Evolutionary conservation across 768 basidiomycete genomes (phyloP).

Genomic region (Xerocomellus amylosporus): DNA sequence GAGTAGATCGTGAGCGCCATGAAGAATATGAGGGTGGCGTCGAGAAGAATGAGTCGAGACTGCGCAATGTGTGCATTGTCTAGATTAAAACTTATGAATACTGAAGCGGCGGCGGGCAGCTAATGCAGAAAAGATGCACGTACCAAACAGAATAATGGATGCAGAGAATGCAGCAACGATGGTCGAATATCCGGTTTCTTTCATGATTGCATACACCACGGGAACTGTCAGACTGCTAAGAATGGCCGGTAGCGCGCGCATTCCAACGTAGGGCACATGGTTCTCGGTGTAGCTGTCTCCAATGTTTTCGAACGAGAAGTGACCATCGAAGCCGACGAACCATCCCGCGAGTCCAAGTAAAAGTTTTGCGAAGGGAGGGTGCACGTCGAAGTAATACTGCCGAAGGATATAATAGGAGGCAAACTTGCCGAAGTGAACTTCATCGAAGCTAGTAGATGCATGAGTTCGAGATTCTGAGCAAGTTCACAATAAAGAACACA

Average conservation of each 20-base stretch:
- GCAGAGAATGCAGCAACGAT: conserved; percentile 90
- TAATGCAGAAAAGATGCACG: conserved; percentile 27
- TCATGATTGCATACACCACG: conserved; percentile 94
- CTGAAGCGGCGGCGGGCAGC: background rate
- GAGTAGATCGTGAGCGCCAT: conserved; percentile 90
- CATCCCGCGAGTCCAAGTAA: conserved; percentile 92
- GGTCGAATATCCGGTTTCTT: conserved; percentile 94
- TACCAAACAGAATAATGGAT: conserved; percentile 81
- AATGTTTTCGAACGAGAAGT: conserved; percentile 92
- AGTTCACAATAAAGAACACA: conserved; percentile 13
- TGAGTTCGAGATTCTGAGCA: conserved; percentile 5
- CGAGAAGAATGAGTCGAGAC: conserved; percentile 93
- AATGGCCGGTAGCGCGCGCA: conserved; percentile 90
- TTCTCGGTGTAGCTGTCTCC: conserved; percentile 87
- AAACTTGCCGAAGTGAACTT: conserved; percentile 99
- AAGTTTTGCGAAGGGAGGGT: conserved; percentile 95
- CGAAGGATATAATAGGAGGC: conserved; percentile 90
- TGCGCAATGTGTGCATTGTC: conserved; percentile 97
- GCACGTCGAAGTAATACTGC: conserved; percentile 99
- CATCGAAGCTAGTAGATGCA: conserved; percentile 69
- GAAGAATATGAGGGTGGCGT: conserved; percentile 93
- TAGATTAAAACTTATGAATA: conserved; percentile 32
- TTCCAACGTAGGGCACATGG: conserved; percentile 91
- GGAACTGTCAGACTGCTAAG: conserved; percentile 89
- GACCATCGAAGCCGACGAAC: conserved; percentile 94